Evolutionary conservation across 176 grass and related monocot genomes (phyloP).

Genomic region (Bromus sterilis): DNA sequence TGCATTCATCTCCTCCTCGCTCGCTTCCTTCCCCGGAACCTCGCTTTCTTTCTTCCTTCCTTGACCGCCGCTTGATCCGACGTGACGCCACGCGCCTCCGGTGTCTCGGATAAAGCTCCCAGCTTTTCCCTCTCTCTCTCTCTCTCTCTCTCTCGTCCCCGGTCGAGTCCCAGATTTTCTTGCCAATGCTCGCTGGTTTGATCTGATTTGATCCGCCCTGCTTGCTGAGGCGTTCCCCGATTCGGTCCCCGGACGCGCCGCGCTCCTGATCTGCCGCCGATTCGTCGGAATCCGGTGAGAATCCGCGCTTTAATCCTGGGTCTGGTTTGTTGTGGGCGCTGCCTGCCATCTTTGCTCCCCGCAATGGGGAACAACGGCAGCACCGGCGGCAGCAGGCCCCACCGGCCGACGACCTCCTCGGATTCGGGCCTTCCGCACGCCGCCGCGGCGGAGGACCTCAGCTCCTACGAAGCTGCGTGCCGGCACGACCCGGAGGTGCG

Average conservation of each 20-base stretch:
- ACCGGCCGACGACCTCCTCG: conserved; percentile 5
- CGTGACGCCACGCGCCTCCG: conserved; percentile 3
- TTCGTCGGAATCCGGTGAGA: neutral
- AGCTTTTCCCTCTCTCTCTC: too few species aligned
- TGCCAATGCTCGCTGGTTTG: conserved; percentile 7
- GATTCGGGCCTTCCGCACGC: conserved; percentile 27
- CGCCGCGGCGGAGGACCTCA: conserved; percentile 48
- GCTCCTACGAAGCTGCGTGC: conserved; percentile 91
- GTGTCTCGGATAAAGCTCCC: neutral
- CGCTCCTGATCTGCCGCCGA: conserved; percentile 4
- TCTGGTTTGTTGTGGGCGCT: neutral
- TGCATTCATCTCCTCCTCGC: neutral
- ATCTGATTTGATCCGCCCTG: conserved; percentile 16
- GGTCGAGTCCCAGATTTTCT: too few species aligned
- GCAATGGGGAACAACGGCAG: conserved; percentile 49
- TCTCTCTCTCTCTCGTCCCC: too few species aligned
- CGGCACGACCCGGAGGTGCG: conserved; percentile 73
- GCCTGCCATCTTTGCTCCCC: neutral
- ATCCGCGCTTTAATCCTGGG: neutral
- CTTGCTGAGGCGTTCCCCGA: neutral
- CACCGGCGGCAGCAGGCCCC: neutral
- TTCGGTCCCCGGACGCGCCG: neutral
- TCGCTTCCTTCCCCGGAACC: neutral
- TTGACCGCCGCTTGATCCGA: conserved; percentile 9
- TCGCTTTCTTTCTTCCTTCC: too few species aligned